phyloP scores from a whole-genome alignment of 495 filamentous ascomycete genomes.

The Penicillium atrosanguineum region DNA sequence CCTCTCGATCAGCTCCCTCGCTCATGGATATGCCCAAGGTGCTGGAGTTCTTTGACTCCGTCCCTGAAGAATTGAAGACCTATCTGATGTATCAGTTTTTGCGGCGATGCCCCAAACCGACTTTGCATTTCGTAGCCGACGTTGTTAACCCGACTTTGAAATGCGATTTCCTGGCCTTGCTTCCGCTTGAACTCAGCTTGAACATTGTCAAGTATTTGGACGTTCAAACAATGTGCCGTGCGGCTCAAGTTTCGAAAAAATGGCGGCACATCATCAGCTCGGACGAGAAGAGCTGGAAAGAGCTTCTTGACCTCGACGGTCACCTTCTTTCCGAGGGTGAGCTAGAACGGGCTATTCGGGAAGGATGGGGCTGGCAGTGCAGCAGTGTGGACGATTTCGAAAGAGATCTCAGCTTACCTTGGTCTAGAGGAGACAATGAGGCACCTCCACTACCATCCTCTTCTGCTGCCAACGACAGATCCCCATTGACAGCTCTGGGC shows the following conservation, averaged over 20 bases:
- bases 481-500: conserved; percentile 19
- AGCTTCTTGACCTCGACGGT: conserved; percentile 80
- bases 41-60: conserved; percentile 84
- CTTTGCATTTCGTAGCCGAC: conserved; percentile 85
- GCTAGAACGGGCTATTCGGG: conserved; percentile 76
- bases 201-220: conserved; percentile 88
- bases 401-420: conserved; percentile 64
- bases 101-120: conserved; percentile 82
- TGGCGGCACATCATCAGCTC: conserved; percentile 89
- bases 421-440: conserved; percentile 48
- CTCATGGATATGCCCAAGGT: conserved; percentile 77
- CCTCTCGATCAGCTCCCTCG: conserved; percentile 30
- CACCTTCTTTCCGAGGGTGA: conserved; percentile 79
- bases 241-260: conserved; percentile 89
- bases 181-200: conserved; percentile 83
- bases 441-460: conserved; percentile 29
- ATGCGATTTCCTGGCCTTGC: conserved; percentile 81
- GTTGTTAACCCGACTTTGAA: conserved; percentile 96
- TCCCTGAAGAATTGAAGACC: conserved; percentile 83
- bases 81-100: conserved; percentile 97
- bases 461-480: conserved; percentile 27
- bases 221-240: conserved; percentile 80
- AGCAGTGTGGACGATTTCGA: conserved; percentile 72
- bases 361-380: conserved; percentile 99
- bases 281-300: conserved; percentile 95